A percentile compares a stretch with the other conserved stretches of the same genome.
Evolutionary conservation across 371 early-diverging fungal species (phyloP).

Genomic region (Mucor mucedo): DNA sequence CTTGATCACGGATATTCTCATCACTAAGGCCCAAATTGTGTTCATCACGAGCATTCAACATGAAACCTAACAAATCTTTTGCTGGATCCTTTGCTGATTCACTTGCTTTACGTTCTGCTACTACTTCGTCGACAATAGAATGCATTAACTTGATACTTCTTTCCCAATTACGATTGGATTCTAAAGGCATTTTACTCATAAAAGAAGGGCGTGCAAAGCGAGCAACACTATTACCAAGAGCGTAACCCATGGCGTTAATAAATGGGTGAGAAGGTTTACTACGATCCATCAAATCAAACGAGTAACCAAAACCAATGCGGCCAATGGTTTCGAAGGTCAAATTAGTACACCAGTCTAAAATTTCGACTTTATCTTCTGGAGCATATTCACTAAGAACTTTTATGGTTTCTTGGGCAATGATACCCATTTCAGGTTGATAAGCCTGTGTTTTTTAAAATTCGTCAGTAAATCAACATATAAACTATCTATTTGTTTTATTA

Average conservation of each 20-base stretch:
- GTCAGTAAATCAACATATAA: not conserved
- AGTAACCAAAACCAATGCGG: slow-evolving; percentile 65
- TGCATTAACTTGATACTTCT: slow-evolving; percentile 42
- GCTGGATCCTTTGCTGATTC: slow-evolving; percentile 41
- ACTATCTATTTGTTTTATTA: slow-evolving; percentile 2
- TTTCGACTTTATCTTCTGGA: slow-evolving; percentile 44
- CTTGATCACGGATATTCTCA: slow-evolving; percentile 62
- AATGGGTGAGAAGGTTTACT: slow-evolving; percentile 50
- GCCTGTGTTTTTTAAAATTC: slow-evolving; percentile 17
- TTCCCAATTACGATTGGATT: slow-evolving; percentile 45
- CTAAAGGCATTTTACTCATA: slow-evolving; percentile 52
- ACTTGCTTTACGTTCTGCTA: slow-evolving; percentile 38
- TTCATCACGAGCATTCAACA: slow-evolving; percentile 59
- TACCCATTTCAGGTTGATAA: slow-evolving; percentile 52
- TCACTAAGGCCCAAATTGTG: slow-evolving; percentile 52
- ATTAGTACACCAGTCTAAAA: slow-evolving; percentile 62
- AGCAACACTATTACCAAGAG: slow-evolving; percentile 29
- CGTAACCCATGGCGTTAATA: slow-evolving; percentile 58
- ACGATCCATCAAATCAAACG: slow-evolving; percentile 48
- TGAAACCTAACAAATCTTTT: slow-evolving; percentile 60
- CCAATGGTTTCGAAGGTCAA: slow-evolving; percentile 60
- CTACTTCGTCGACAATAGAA: slow-evolving; percentile 43
- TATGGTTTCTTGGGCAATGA: slow-evolving; percentile 39
- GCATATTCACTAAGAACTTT: slow-evolving; percentile 38
- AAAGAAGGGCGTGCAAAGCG: slow-evolving; percentile 38